phyloP scores from a whole-genome alignment of 2,329 filamentous ascomycete genomes.

The Cryphonectria japonica region DNA sequence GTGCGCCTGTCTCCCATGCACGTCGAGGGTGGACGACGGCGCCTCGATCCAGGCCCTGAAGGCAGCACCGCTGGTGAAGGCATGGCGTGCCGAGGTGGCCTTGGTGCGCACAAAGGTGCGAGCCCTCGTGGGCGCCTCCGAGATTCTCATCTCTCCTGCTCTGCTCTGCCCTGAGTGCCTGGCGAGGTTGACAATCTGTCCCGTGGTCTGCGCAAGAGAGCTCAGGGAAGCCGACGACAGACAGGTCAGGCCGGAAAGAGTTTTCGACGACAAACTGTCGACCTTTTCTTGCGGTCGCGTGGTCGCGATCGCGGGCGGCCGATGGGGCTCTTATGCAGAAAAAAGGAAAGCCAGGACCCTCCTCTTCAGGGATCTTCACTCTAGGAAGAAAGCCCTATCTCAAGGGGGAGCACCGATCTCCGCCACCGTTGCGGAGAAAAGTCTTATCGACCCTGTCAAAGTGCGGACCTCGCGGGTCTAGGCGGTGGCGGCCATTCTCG shows the following conservation, averaged over 20 bases:
- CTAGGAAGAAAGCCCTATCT: neutral
- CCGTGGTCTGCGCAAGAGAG: neutral
- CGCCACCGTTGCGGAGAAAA: slow-evolving; percentile 10
- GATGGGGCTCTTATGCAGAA: neutral
- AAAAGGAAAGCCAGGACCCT: neutral
- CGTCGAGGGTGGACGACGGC: slow-evolving; percentile 14
- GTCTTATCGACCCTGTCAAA: slow-evolving; percentile 10
- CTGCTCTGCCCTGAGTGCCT: neutral
- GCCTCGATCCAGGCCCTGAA: slow-evolving; percentile 24
- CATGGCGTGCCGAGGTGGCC: slow-evolving; percentile 15
- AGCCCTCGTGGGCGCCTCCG: slow-evolving; percentile 17
- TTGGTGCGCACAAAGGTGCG: slow-evolving; percentile 18
- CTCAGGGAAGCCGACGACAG: neutral
- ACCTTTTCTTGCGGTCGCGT: neutral
- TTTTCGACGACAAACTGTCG: neutral
- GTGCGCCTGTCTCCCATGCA: slow-evolving; percentile 10
- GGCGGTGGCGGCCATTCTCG: slow-evolving; percentile 8
- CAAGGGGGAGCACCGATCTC: neutral
- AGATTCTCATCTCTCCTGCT: slow-evolving; percentile 14
- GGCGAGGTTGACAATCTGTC: neutral
- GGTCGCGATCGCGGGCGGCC: neutral
- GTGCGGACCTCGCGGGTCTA: neutral
- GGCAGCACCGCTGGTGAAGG: slow-evolving; percentile 19
- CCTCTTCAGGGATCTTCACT: neutral
- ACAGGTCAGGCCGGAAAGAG: neutral